Evolutionary conservation across 1,284 basidiomycete species (phyloP).

Genomic region (Pseudozyma hubeiensis): DNA sequence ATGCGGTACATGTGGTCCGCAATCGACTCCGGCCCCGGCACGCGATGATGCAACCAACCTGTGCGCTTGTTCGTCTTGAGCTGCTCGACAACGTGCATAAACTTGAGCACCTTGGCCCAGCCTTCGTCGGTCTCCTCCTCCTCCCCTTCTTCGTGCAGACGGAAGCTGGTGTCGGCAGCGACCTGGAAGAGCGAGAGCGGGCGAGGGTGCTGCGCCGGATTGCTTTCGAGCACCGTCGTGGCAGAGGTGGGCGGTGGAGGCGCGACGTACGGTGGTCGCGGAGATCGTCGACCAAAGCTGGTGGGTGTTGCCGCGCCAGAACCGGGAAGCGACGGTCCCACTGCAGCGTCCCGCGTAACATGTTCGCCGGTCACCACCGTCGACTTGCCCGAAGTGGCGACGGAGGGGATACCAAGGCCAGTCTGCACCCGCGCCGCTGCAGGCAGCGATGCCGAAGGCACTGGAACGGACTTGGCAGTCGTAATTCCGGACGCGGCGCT

Average conservation of each 20-base stretch:
- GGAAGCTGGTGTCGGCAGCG: slow-evolving; percentile 35
- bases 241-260: slow-evolving; percentile 60
- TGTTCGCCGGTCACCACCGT: slow-evolving; percentile 13
- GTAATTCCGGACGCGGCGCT: not conserved
- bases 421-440: slow-evolving; percentile 5
- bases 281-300: slow-evolving; percentile 52
- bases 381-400: slow-evolving; percentile 20
- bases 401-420: slow-evolving; percentile 24
- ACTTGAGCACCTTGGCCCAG: slow-evolving; percentile 56
- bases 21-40: slow-evolving; percentile 73
- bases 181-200: slow-evolving; percentile 46
- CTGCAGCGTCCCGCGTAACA: slow-evolving; percentile 20
- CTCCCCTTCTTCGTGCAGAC: slow-evolving; percentile 42
- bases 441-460: slow-evolving; percentile 1
- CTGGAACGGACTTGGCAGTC: slow-evolving; percentile 5
- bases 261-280: slow-evolving; percentile 57
- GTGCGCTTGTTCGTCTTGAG: slow-evolving; percentile 67
- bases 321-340: slow-evolving; percentile 25
- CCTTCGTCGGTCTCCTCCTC: slow-evolving; percentile 47
- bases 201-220: slow-evolving; percentile 43
- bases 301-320: slow-evolving; percentile 44
- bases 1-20: slow-evolving; percentile 98
- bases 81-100: slow-evolving; percentile 63
- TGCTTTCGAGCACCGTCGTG: slow-evolving; percentile 42
- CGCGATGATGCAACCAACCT: slow-evolving; percentile 66